These are phyloP conservation scores for Cladosporium sp. DNA, from an alignment of 2,329 filamentous ascomycete genomes.

Conservation along the genomic window DNA sequence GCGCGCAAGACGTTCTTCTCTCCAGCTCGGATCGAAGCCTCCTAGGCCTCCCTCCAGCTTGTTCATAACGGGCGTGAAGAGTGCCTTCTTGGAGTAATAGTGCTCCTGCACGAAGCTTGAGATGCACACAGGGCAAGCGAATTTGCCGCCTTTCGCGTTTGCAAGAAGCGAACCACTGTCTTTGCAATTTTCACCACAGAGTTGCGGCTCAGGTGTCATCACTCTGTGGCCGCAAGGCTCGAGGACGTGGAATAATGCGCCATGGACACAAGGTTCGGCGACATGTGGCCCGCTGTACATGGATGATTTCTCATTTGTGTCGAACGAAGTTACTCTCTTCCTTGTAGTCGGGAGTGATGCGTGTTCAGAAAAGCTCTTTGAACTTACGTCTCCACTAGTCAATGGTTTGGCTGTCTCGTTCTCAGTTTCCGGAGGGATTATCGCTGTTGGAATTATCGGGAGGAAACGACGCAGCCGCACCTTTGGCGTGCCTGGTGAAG, in stretches of 20 bases:
- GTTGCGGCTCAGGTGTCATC: conserved; percentile 13
- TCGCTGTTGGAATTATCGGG: too few relatives aligned
- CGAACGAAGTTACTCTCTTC: too few relatives aligned
- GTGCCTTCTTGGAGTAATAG: conserved; percentile 11
- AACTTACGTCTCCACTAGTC: too few relatives aligned
- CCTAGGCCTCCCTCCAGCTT: conserved; percentile 12
- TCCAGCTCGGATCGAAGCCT: conserved; percentile 10
- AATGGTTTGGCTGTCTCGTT: too few relatives aligned
- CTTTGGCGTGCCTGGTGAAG: too few relatives aligned
- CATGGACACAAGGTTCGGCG: conserved; percentile 12
- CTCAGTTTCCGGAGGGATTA: too few relatives aligned
- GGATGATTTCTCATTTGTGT: not conserved
- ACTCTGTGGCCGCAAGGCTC: conserved; percentile 18
- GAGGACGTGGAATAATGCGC: conserved; percentile 13
- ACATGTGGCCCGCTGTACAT: conserved; percentile 12
- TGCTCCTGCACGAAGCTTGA: conserved; percentile 13
- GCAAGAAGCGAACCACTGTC: conserved; percentile 7
- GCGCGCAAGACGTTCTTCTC: conserved; percentile 2
- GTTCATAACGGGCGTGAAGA: conserved; percentile 10
- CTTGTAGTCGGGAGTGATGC: too few relatives aligned
- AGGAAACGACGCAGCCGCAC: too few relatives aligned
- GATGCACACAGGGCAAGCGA: conserved; percentile 18
- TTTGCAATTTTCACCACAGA: conserved; percentile 17
- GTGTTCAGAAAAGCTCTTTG: too few relatives aligned
- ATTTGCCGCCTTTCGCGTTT: conserved; percentile 11